phyloP scores from a whole-genome alignment of 2,329 filamentous ascomycete species.

The Apiospora rasikravindrae region DNA sequence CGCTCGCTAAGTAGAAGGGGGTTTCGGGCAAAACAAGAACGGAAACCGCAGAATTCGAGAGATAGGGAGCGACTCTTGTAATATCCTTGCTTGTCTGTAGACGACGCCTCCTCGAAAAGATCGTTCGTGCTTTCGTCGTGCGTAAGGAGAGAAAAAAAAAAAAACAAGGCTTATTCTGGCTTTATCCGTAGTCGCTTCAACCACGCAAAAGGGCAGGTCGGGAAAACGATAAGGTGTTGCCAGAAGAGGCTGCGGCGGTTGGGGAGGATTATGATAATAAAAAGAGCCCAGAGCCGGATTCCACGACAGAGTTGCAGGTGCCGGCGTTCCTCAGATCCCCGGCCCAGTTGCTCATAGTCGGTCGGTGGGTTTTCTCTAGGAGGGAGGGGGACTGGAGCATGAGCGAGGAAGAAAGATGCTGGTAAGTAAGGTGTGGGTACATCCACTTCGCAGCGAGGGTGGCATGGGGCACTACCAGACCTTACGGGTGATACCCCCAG shows the following conservation, averaged over 20 bases:
- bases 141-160: not conserved
- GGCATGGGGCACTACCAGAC: conserved; percentile 12
- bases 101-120: not conserved
- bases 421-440: not conserved
- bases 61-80: conserved; percentile 10
- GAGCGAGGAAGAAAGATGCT: conserved; percentile 13
- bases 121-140: conserved; percentile 10
- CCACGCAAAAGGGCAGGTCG: conserved; percentile 14
- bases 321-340: conserved; percentile 17
- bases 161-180: not conserved
- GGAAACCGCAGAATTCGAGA: not conserved
- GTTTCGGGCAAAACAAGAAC: not conserved
- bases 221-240: not conserved
- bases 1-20: not conserved
- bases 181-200: conserved; percentile 4
- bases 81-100: not conserved
- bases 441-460: conserved; percentile 14
- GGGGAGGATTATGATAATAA: conserved; percentile 20
- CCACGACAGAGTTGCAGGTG: conserved; percentile 16
- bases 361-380: conserved; percentile 16
- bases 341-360: conserved; percentile 14
- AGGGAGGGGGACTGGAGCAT: conserved; percentile 15
- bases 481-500: conserved; percentile 12
- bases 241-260: conserved; percentile 18
- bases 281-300: conserved; percentile 18